These are phyloP conservation scores for Mortierella sp. DNA, from an alignment of 371 early-diverging fungal genomes.

Conservation along the genomic window DNA sequence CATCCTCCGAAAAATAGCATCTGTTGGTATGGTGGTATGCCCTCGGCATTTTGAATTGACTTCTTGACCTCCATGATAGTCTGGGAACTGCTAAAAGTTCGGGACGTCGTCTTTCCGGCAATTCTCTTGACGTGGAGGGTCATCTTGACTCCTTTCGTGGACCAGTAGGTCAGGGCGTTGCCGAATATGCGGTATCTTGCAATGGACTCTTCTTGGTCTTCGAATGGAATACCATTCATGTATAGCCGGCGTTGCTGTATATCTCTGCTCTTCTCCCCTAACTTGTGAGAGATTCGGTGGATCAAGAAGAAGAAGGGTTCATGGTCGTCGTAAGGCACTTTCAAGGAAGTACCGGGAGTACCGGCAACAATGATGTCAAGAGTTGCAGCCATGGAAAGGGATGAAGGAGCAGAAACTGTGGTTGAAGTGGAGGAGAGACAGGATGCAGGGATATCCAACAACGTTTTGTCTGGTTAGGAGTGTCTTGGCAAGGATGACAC, in stretches of 20 bases:
- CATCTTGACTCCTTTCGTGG: no score
- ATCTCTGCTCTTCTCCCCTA: background rate
- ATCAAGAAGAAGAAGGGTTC: constrained; percentile 24
- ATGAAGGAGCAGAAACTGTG: no score
- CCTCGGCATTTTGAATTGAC: no score
- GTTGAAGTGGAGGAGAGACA: no score
- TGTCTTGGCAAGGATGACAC: constrained; percentile 68
- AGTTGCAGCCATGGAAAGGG: background rate
- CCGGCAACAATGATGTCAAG: constrained; percentile 9
- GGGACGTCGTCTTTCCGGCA: no score
- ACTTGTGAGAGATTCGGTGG: background rate
- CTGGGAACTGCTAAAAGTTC: no score
- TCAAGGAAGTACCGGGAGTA: constrained; percentile 2
- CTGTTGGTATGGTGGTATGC: constrained; percentile 58
- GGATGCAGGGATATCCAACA: no score
- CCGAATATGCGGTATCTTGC: constrained; percentile 16
- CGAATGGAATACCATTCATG: constrained; percentile 8
- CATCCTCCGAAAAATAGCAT: constrained; percentile 83
- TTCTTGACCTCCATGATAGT: no score
- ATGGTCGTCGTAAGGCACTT: constrained; percentile 2
- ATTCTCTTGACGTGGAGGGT: no score
- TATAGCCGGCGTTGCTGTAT: background rate
- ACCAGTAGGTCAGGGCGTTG: constrained; percentile 8
- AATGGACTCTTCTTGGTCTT: constrained; percentile 7
- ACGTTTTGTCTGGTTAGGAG: no score